phyloP scores from a whole-genome alignment of 306 rosid species.

The Ammopiptanthus mongolicus region DNA sequence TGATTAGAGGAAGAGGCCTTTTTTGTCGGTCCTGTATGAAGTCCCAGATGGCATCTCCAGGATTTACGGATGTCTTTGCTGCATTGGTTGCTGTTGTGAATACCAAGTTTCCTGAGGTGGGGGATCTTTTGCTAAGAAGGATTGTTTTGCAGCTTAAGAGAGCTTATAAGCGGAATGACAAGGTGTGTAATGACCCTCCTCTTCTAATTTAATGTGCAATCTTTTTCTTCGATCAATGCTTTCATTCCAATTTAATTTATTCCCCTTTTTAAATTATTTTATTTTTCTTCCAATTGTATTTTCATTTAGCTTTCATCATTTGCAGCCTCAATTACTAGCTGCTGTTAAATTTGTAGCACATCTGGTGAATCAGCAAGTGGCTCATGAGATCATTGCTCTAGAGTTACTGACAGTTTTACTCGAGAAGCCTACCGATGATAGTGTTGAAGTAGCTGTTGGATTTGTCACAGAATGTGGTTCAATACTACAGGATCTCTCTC shows the following conservation, averaged over 20 bases:
- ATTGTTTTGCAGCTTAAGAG: slow-evolving; percentile 87
- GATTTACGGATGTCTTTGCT: slow-evolving; percentile 86
- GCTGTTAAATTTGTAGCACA: slow-evolving; percentile 94
- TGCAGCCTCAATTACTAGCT: slow-evolving; percentile 87
- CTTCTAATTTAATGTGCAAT: neutral
- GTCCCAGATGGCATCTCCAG: slow-evolving; percentile 95
- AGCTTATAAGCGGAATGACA: slow-evolving; percentile 92
- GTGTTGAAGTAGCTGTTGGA: slow-evolving; percentile 98
- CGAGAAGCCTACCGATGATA: slow-evolving; percentile 88
- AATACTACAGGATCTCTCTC: slow-evolving; percentile 79
- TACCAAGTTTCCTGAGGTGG: slow-evolving; percentile 90
- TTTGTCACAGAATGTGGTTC: slow-evolving; percentile 94
- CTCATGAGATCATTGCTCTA: slow-evolving; percentile 84
- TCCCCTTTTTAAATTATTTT: neutral
- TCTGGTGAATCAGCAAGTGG: slow-evolving; percentile 90
- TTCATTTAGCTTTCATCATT: slow-evolving; percentile 18
- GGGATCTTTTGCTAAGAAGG: slow-evolving; percentile 82
- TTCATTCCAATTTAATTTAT: neutral
- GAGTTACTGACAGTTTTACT: slow-evolving; percentile 87
- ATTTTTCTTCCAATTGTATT: neutral
- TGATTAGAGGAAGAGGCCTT: slow-evolving; percentile 89
- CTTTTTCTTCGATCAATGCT: neutral
- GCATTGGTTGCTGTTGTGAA: slow-evolving; percentile 91
- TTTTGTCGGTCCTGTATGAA: slow-evolving; percentile 95
- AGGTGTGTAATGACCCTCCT: slow-evolving; percentile 35